Evolutionary conservation across 805 yeast species (phyloP).

Genomic region (Nakazawaea peltata): DNA sequence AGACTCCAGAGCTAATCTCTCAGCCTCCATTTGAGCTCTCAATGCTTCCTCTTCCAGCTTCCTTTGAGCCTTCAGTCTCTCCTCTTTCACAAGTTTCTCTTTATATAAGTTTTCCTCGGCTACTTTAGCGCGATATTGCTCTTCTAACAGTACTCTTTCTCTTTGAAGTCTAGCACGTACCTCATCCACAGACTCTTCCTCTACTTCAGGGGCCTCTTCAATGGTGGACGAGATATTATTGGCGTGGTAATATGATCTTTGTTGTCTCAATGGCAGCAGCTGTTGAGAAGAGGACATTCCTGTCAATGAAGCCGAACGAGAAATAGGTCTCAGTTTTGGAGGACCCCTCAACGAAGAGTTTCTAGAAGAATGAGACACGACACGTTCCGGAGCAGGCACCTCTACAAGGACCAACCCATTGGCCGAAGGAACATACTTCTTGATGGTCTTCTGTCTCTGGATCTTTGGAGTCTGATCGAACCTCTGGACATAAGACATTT

Average conservation of each 20-base stretch:
- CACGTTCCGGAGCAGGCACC: conserved; percentile 45
- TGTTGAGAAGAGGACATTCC: no score
- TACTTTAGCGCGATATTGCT: conserved; percentile 16
- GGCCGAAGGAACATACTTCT: conserved; percentile 68
- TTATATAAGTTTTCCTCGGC: conserved; percentile 22
- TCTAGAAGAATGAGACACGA: no score
- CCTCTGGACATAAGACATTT: conserved; percentile 1
- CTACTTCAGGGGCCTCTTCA: no score
- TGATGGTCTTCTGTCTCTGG: conserved; percentile 37
- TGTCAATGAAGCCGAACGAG: not conserved
- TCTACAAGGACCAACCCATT: conserved; percentile 63
- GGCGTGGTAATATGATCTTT: not conserved
- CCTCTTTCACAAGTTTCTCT: conserved; percentile 23
- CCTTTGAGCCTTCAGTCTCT: conserved; percentile 10
- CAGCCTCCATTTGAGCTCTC: not conserved
- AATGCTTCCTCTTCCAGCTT: not conserved
- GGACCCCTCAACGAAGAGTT: conserved; percentile 11
- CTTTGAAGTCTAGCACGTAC: conserved; percentile 2
- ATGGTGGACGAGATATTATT: no score
- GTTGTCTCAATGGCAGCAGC: not conserved
- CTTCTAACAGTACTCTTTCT: conserved; percentile 18
- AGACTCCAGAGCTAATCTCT: not conserved
- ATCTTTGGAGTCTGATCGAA: not conserved
- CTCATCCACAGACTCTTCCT: conserved; percentile 1
- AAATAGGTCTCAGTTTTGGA: not conserved